A percentile compares a stretch with the other conserved stretches of the same genome.
phyloP scores from a whole-genome alignment of 169 alveolate species.

The Perkinsus olseni region DNA sequence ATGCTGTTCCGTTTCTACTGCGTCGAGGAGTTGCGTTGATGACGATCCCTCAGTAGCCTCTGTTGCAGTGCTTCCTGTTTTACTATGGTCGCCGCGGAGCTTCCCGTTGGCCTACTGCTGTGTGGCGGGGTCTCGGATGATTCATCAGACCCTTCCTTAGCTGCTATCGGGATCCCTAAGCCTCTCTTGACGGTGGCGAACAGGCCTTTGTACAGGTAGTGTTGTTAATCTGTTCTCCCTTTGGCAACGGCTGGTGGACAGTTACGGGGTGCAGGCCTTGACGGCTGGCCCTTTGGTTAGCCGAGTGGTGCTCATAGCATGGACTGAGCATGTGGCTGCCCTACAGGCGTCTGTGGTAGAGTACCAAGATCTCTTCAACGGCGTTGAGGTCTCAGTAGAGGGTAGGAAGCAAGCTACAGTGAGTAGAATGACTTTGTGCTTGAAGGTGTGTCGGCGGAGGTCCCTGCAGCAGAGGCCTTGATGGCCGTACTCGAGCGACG shows the following conservation, averaged over 20 bases:
- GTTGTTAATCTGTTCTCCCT: neutral
- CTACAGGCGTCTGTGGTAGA: neutral
- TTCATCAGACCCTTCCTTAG: neutral
- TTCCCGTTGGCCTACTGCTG: neutral
- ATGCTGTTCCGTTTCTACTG: neutral
- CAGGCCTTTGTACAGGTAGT: neutral
- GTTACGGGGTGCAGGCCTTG: neutral
- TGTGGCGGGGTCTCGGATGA: neutral
- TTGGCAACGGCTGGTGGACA: neutral
- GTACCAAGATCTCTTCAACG: neutral
- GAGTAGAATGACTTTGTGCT: neutral
- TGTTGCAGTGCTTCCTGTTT: neutral
- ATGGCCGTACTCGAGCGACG: neutral
- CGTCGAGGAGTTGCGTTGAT: neutral
- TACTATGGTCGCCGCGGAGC: neutral
- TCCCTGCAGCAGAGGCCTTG: neutral
- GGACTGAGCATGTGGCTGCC: neutral
- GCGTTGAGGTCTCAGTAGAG: neutral
- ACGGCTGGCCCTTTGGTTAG: neutral
- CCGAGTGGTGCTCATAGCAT: neutral
- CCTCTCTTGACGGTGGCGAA: neutral
- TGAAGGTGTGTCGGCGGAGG: neutral
- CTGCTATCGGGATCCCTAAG: neutral
- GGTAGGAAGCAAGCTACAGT: neutral
- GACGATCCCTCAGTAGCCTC: neutral